Evolutionary conservation across 352 stramenopile genomes (phyloP), one percentile per base, ranked within the genome.

Genomic region (Pythium plurisporium): DNA sequence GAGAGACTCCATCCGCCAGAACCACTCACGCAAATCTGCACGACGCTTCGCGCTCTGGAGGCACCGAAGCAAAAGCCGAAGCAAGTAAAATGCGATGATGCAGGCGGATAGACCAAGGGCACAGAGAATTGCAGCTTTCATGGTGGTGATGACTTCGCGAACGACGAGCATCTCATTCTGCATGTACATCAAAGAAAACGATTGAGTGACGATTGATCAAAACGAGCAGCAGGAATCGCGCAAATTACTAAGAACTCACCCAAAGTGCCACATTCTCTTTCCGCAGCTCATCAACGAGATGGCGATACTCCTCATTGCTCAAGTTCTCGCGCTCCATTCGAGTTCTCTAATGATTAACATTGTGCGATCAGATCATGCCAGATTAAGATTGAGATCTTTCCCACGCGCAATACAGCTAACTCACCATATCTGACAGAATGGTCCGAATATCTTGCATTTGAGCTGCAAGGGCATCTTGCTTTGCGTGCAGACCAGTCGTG

Each of bases 131-230:
- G 74, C 80, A 20, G 79, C 82, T 55, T 93, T 93, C 82, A 93
- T 93, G 7, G 82, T 90, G n/a, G 74, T 89, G 57, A 93, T 93
- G 48, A 93, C 79, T 51, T 89, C 75, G 10, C 80, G 82, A 19
- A 93, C 74, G 20, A 89, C 67, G 2, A 90, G 59, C 70, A 93
- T 86, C 57, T 93, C 79, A 46, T 86, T 87, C 82, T 90, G 44
- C 31, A 17, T 5, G 8, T n/a, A 29, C n/a, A 45, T n/a, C n/a
- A n/a, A n/a, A n/a, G n/a, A n/a, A n/a, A n/a, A n/a, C n/a, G n/a
- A n/a, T n/a, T n/a, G n/a, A n/a, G n/a, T n/a, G n/a, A n/a, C n/a
- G n/a, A n/a, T n/a, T n/a, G n/a, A n/a, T n/a, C n/a, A n/a, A n/a
- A n/a, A n/a, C n/a, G n/a, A n/a, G n/a, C n/a, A n/a, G n/a, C n/a